Evolutionary conservation across 371 early-diverging fungal species (phyloP).

Genomic region (Saksenaea oblongispora): DNA sequence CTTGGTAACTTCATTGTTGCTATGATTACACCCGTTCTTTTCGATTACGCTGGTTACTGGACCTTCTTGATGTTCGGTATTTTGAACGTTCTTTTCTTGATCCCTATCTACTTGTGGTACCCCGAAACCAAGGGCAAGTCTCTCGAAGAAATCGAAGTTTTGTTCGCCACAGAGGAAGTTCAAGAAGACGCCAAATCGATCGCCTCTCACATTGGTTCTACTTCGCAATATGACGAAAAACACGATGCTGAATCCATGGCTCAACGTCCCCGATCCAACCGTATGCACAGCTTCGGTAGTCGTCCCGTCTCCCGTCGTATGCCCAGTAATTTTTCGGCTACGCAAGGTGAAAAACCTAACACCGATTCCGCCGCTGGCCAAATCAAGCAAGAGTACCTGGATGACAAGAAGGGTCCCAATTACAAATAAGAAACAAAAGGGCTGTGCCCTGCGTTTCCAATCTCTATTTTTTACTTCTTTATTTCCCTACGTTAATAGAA

Average conservation of each 20-base stretch:
- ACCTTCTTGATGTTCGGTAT: conserved; percentile 47
- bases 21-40: conserved; percentile 27
- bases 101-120: conserved; percentile 54
- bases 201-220: conserved; percentile 26
- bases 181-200: conserved; percentile 40
- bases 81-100: conserved; percentile 26
- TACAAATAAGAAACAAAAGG: conserved; percentile 30
- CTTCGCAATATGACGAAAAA: conserved; percentile 38
- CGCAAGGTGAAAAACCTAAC: conserved; percentile 18
- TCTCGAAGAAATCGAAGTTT: conserved; percentile 49
- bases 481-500: background rate
- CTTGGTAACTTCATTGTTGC: conserved; percentile 41
- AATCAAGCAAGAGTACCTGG: conserved; percentile 34
- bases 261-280: conserved; percentile 28
- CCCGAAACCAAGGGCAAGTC: conserved; percentile 65
- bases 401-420: conserved; percentile 40
- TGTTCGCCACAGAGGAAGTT: conserved; percentile 36
- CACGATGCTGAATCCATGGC: conserved; percentile 31
- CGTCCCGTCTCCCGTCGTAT: conserved; percentile 46
- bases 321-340: conserved; percentile 42
- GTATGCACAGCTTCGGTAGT: conserved; percentile 24
- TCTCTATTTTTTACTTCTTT: background rate
- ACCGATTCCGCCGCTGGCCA: conserved; percentile 39
- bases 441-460: background rate
- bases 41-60: conserved; percentile 14